These are phyloP conservation scores for Begonia masoniana DNA, from an alignment of 306 rosid species.

Conservation along the genomic window DNA sequence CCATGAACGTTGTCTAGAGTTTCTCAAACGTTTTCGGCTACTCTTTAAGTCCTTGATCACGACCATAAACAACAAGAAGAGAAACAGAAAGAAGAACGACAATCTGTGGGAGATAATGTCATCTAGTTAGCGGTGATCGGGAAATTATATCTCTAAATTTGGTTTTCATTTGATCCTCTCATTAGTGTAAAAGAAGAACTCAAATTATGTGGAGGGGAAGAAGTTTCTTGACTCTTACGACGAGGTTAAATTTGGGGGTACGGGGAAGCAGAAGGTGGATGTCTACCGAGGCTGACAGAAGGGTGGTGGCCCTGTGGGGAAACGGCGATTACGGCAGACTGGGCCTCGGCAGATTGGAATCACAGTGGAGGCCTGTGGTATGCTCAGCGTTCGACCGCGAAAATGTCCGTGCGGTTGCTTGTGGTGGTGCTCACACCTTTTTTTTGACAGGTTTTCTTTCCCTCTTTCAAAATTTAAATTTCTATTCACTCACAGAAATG, in stretches of 20 bases:
- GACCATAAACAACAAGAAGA: too few species aligned
- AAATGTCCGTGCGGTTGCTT: slow-evolving; percentile 45
- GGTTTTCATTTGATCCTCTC: too few species aligned
- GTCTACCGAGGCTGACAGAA: slow-evolving; percentile 24
- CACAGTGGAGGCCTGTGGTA: slow-evolving; percentile 68
- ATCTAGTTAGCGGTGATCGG: too few species aligned
- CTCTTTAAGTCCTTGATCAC: too few species aligned
- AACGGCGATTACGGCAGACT: slow-evolving; percentile 85
- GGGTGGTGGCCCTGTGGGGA: slow-evolving; percentile 72
- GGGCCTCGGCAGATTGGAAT: slow-evolving; percentile 59
- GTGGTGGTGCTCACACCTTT: slow-evolving; percentile 97
- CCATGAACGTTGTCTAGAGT: too few species aligned
- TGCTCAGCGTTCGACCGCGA: slow-evolving; percentile 37
- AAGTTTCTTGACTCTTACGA: neutral
- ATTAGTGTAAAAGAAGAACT: neutral
- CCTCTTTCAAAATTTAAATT: neutral
- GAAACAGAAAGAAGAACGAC: too few species aligned
- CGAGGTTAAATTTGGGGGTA: slow-evolving; percentile 2
- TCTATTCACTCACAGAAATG: too few species aligned
- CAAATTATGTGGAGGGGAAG: slow-evolving; percentile 6
- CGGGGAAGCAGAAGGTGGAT: slow-evolving; percentile 16
- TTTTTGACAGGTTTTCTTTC: slow-evolving; percentile 58
- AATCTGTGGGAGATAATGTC: too few species aligned
- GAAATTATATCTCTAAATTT: too few species aligned
- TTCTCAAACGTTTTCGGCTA: too few species aligned